Evolutionary conservation across 2,329 filamentous ascomycete species (phyloP).

Genomic region (Fonsecaea pedrosoi): DNA sequence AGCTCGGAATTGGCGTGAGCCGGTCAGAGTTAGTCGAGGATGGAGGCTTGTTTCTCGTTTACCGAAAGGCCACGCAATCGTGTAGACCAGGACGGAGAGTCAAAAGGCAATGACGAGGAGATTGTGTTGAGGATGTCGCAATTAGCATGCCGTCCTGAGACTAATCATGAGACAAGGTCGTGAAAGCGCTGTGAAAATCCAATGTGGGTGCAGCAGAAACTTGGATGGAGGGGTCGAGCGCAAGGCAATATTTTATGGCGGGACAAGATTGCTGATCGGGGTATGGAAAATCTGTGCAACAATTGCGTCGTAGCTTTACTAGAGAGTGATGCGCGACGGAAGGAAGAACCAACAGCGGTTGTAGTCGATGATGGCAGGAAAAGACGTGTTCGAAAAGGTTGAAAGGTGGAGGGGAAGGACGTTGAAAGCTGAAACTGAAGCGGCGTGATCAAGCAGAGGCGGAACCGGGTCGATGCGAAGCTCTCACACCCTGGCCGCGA

Average conservation of each 20-base stretch:
- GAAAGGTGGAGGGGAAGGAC: background rate
- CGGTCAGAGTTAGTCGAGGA: conserved; percentile 19
- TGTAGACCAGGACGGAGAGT: conserved; percentile 10
- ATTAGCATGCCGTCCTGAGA: conserved; percentile 31
- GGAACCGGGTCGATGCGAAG: conserved; percentile 15
- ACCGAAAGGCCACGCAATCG: conserved; percentile 22
- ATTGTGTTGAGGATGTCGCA: conserved; percentile 11
- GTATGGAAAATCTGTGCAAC: conserved; percentile 33
- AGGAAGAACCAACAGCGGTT: conserved; percentile 13
- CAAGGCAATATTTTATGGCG: conserved; percentile 29
- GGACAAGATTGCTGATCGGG: conserved; percentile 37
- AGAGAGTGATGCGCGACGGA: conserved; percentile 21
- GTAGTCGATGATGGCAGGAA: conserved; percentile 5
- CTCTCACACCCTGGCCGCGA: background rate
- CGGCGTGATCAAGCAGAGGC: conserved; percentile 3
- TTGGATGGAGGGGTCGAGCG: conserved; percentile 29
- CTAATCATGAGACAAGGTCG: conserved; percentile 25
- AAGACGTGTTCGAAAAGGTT: conserved; percentile 23
- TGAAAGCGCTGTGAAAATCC: conserved; percentile 14
- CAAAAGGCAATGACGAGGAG: conserved; percentile 14
- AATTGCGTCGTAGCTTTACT: conserved; percentile 27
- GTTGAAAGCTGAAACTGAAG: conserved; percentile 1
- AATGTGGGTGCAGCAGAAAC: conserved; percentile 24
- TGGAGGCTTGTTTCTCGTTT: conserved; percentile 8
- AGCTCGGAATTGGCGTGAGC: conserved; percentile 15